These are phyloP conservation scores for Colletotrichum sp. DNA, from an alignment of 2,329 filamentous ascomycete species.

Conservation along the genomic window DNA sequence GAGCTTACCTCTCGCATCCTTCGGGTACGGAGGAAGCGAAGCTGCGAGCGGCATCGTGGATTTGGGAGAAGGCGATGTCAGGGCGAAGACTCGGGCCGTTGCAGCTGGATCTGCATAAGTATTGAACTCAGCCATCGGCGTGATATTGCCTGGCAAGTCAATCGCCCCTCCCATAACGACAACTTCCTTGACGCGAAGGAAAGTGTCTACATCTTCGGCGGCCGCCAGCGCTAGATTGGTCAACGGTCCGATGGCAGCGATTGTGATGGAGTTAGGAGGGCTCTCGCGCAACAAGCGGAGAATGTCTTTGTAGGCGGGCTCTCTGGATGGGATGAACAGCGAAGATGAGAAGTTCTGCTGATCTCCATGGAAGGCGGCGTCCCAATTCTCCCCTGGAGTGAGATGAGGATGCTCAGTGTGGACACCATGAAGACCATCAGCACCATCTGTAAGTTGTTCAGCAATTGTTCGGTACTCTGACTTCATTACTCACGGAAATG, in stretches of 20 bases:
- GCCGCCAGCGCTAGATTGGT: slow-evolving; percentile 94
- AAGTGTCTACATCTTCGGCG: slow-evolving; percentile 85
- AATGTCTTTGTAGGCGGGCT: slow-evolving; percentile 82
- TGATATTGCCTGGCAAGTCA: slow-evolving; percentile 79
- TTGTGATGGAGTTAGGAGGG: slow-evolving; percentile 81
- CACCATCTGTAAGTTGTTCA: slow-evolving; percentile 60
- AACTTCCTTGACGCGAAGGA: slow-evolving; percentile 87
- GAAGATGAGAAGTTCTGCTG: slow-evolving; percentile 40
- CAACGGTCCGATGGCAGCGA: slow-evolving; percentile 87
- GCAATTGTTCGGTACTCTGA: neutral
- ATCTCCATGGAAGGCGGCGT: slow-evolving; percentile 63
- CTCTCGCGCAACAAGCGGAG: slow-evolving; percentile 83
- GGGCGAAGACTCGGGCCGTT: slow-evolving; percentile 76
- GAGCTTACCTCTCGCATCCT: slow-evolving; percentile 64
- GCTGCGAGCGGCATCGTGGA: slow-evolving; percentile 80
- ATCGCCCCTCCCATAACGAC: slow-evolving; percentile 95
- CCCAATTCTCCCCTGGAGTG: slow-evolving; percentile 75
- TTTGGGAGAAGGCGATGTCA: slow-evolving; percentile 75
- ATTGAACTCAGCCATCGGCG: slow-evolving; percentile 93
- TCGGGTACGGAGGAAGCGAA: slow-evolving; percentile 66
- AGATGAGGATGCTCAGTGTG: slow-evolving; percentile 79
- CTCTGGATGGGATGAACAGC: slow-evolving; percentile 79
- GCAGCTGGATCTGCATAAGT: slow-evolving; percentile 86
- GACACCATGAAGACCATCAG: slow-evolving; percentile 79
- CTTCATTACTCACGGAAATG: slow-evolving; percentile 77